Base-by-base conservation (phyloP, 345 rosid species). In the Eucalyptus microcorys region DNA sequence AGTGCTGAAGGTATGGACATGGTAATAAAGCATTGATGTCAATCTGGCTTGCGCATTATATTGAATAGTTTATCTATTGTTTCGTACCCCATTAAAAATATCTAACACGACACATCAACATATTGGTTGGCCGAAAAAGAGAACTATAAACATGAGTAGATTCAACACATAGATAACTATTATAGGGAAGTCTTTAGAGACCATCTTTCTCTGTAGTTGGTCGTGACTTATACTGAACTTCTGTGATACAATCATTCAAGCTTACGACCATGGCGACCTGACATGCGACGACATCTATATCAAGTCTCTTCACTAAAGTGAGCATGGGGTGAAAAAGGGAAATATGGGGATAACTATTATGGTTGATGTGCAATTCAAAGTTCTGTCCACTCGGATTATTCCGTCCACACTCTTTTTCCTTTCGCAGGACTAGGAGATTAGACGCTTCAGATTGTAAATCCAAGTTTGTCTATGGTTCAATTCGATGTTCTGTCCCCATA, bases 361-460 rank as follows among this genome's bases (percentile, higher is more conserved):
- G 14, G n/a, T 57, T 12, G 30, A 24, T 1, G 64, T 26, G 3
- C 3, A 27, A 57, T 57, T 57, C n/a, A 57, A 57, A 57, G 7
- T 57, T 57, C 3, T 57, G 3, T 26, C 14, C 64, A 26, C 64
- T 57, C 2, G 1, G 3, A 57, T 1, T 57, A 57, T 4, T 10
- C 64, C 7, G 1, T 27, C 64, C 14, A 26, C 61, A 55, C n/a
- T 57, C 14, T 24, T 57, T 57, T 10, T 57, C n/a, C 64, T 57
- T 57, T 24, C 14, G 6, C 0, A 1, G 0, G n/a, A 10, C 7
- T 3, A 0, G n/a, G 64, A 26, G 64, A 57, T 57, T 10, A 7
- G 64, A 10, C 0, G 0, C 64, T 26, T 26, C 14, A 27, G 0
- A 57, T 10, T 10, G 14, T 14, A 26, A 57, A 11, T 26, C 14